Conservation (phyloP, 805 yeast species). For the Maudiozyma bulderi region DNA sequence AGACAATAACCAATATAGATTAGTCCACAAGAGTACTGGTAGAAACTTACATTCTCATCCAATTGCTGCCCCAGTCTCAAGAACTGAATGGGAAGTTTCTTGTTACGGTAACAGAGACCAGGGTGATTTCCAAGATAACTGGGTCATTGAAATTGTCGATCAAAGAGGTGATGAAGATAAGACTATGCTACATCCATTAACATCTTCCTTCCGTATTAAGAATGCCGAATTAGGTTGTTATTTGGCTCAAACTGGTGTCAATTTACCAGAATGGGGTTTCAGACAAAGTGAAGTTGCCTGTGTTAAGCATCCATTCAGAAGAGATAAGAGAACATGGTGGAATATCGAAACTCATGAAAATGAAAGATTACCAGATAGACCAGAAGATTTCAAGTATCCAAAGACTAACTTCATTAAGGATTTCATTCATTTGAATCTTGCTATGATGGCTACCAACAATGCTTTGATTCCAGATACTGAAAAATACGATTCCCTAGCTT, state of each 20-base stretch:
- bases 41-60: constrained; percentile 80
- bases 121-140: constrained; percentile 79
- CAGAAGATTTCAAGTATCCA: constrained; percentile 39
- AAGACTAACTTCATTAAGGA: constrained; percentile 65
- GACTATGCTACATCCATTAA: constrained; percentile 55
- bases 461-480: constrained; percentile 75
- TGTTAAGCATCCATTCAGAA: constrained; percentile 46
- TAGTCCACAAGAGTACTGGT: constrained; percentile 62
- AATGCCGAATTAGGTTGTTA: constrained; percentile 63
- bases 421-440: constrained; percentile 64
- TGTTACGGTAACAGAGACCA: constrained; percentile 65
- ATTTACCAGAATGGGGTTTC: constrained; percentile 81
- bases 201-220: constrained; percentile 60
- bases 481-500: constrained; percentile 60
- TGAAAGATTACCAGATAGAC: constrained; percentile 47
- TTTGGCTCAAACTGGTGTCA: constrained; percentile 58
- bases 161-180: constrained; percentile 45
- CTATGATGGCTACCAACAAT: constrained; percentile 89
- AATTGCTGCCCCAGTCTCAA: constrained; percentile 68
- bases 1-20: constrained; percentile 59
- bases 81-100: constrained; percentile 67
- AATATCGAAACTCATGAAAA: constrained; percentile 66
- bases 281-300: constrained; percentile 78
- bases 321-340: constrained; percentile 87
- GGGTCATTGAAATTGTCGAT: constrained; percentile 76